phyloP scores from a whole-genome alignment of 805 yeast genomes.

The Yarrowia phangngaensis region DNA sequence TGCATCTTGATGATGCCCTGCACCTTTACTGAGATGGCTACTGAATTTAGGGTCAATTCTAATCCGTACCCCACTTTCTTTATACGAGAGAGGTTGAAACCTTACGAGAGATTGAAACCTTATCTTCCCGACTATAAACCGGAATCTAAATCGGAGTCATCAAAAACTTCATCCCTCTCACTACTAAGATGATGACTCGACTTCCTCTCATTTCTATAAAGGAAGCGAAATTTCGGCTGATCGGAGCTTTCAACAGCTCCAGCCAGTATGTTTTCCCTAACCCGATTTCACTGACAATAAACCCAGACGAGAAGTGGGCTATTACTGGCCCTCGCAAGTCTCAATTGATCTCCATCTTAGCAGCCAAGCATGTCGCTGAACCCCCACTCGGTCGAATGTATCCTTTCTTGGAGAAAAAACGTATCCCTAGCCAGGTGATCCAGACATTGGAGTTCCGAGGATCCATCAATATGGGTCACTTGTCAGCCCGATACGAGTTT shows the following conservation, averaged over 20 bases:
- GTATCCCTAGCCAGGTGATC: conserved; percentile 48
- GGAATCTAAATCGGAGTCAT: too few relatives aligned
- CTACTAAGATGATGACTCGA: conserved; percentile 15
- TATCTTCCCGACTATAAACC: too few relatives aligned
- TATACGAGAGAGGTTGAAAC: too few relatives aligned
- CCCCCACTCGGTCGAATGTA: conserved; percentile 55
- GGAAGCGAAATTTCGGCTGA: conserved; percentile 17
- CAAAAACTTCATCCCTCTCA: too few relatives aligned
- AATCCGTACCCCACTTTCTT: too few relatives aligned
- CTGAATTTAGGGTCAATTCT: too few relatives aligned
- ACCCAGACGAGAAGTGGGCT: conserved; percentile 49
- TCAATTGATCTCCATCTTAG: conserved; percentile 51
- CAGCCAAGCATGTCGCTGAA: conserved; percentile 50
- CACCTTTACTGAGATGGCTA: too few relatives aligned
- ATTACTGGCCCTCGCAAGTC: conserved; percentile 55
- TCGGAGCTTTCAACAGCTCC: conserved; percentile 6
- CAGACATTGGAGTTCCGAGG: conserved; percentile 49
- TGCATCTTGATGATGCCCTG: too few relatives aligned
- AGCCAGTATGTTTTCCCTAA: conserved; percentile 38
- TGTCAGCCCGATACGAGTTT: conserved; percentile 85
- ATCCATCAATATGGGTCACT: conserved; percentile 54
- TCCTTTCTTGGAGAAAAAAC: conserved; percentile 48
- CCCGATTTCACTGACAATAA: conserved; percentile 45
- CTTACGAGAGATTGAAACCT: too few relatives aligned
- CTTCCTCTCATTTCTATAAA: conserved; percentile 19